Conservation (phyloP, 2,329 filamentous ascomycete genomes). For the Sclerotinia borealis region DNA sequence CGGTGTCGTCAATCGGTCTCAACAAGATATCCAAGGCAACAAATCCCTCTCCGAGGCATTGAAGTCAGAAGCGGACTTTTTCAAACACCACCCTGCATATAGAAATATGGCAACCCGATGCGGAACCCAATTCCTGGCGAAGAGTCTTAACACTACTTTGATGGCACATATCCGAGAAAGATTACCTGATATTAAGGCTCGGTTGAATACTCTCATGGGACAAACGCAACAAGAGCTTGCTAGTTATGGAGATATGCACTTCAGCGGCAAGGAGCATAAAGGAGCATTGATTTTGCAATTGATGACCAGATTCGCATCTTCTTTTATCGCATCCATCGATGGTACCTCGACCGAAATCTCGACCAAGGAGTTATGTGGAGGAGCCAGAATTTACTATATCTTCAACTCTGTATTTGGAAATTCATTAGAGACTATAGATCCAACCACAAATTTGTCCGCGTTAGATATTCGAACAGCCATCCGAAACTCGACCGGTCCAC, state of each 20-base stretch:
- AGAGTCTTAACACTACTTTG: conserved; percentile 88
- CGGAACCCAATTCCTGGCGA: conserved; percentile 89
- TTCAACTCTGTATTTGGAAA: conserved; percentile 64
- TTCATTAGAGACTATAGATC: conserved; percentile 91
- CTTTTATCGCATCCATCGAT: conserved; percentile 97
- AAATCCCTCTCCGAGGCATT: conserved; percentile 93
- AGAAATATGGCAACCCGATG: conserved; percentile 91
- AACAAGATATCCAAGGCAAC: conserved; percentile 94
- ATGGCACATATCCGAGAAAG: conserved; percentile 96
- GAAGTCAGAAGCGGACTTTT: conserved; percentile 87
- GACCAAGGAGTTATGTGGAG: conserved; percentile 61
- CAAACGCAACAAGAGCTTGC: conserved; percentile 98
- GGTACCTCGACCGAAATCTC: conserved; percentile 98
- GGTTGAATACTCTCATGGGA: conserved; percentile 97
- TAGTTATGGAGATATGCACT: conserved; percentile 96
- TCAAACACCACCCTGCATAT: conserved; percentile 94
- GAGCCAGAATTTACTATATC: conserved; percentile 33
- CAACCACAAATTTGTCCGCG: conserved; percentile 88
- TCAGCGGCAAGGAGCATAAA: conserved; percentile 93
- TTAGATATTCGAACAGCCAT: conserved; percentile 96
- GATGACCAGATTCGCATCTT: conserved; percentile 97
- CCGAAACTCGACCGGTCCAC: conserved; percentile 91
- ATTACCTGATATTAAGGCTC: conserved; percentile 94
- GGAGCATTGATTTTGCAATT: conserved; percentile 92
- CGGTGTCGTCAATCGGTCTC: conserved; percentile 93